Conservation (phyloP, 2,329 filamentous ascomycete genomes). For the Phaeosphaeriaceae sp. region DNA sequence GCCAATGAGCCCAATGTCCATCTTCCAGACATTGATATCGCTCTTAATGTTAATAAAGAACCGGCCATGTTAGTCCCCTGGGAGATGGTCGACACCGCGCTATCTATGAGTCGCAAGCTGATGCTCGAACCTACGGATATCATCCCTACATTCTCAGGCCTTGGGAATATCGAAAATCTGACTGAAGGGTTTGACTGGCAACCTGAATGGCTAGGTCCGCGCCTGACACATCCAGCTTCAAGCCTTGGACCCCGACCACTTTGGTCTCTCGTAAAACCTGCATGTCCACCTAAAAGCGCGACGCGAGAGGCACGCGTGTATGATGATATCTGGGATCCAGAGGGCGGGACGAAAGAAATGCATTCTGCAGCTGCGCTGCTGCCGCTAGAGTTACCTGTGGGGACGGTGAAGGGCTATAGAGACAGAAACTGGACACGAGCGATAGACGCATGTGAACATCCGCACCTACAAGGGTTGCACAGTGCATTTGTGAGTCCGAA, state of each 20-base stretch:
- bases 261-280: constrained; percentile 52
- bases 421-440: constrained; percentile 51
- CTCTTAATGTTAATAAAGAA: constrained; percentile 57
- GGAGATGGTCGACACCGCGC: constrained; percentile 50
- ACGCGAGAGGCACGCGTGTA: constrained; percentile 37
- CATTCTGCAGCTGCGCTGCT: constrained; percentile 47
- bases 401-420: constrained; percentile 53
- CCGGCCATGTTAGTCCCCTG: constrained; percentile 55
- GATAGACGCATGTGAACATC: constrained; percentile 52
- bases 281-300: constrained; percentile 49
- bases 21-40: constrained; percentile 57
- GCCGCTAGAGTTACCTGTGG: constrained; percentile 31
- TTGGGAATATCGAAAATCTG: constrained; percentile 11
- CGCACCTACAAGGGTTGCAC: constrained; percentile 54
- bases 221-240: constrained; percentile 26
- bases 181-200: constrained; percentile 16
- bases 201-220: constrained; percentile 39
- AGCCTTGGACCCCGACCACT: constrained; percentile 44
- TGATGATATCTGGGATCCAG: constrained; percentile 44
- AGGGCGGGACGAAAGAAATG: constrained; percentile 42
- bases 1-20: constrained; percentile 42
- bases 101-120: constrained; percentile 40
- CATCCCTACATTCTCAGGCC: constrained; percentile 7
- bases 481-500: constrained; percentile 57
- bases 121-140: constrained; percentile 34